Conservation (phyloP, 2,329 filamentous ascomycete genomes). For the Parafenestella ontariensis region DNA sequence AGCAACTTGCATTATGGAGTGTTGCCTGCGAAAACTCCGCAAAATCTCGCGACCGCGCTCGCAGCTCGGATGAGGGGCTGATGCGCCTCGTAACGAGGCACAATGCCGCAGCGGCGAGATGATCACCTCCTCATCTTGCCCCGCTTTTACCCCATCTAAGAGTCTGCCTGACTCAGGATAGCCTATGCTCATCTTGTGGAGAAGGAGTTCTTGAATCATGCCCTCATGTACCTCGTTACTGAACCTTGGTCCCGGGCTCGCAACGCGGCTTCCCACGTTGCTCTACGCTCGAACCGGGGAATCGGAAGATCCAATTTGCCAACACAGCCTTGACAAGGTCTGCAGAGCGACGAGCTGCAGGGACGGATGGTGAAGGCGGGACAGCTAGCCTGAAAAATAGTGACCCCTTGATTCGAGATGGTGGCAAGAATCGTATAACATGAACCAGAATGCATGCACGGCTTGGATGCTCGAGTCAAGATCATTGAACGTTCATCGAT, state of each 20-base stretch:
- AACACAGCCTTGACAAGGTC: too few relatives aligned
- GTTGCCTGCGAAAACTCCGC: not conserved
- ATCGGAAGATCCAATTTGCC: not conserved
- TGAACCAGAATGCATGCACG: not conserved
- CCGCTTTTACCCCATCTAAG: slow-evolving; percentile 18
- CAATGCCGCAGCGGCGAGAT: not conserved
- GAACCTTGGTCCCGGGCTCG: slow-evolving; percentile 1
- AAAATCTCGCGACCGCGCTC: not conserved
- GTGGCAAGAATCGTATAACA: not conserved
- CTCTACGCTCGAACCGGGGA: not conserved
- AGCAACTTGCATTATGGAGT: not conserved
- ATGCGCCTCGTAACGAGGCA: slow-evolving; percentile 32
- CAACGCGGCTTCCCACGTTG: slow-evolving; percentile 1
- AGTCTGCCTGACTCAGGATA: not conserved
- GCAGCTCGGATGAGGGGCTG: not conserved
- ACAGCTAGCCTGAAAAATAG: too few relatives aligned
- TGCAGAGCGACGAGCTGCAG: not conserved
- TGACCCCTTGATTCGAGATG: too few relatives aligned
- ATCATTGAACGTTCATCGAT: not conserved
- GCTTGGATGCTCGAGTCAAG: not conserved
- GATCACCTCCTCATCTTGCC: slow-evolving; percentile 3
- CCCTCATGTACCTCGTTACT: not conserved
- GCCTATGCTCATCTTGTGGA: not conserved
- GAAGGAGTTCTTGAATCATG: slow-evolving; percentile 2
- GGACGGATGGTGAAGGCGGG: too few relatives aligned